A percentile compares a stretch with the other conserved stretches of the same genome.
Conservation (phyloP, 2,329 filamentous ascomycete genomes). For the Aureobasidium sp. region DNA sequence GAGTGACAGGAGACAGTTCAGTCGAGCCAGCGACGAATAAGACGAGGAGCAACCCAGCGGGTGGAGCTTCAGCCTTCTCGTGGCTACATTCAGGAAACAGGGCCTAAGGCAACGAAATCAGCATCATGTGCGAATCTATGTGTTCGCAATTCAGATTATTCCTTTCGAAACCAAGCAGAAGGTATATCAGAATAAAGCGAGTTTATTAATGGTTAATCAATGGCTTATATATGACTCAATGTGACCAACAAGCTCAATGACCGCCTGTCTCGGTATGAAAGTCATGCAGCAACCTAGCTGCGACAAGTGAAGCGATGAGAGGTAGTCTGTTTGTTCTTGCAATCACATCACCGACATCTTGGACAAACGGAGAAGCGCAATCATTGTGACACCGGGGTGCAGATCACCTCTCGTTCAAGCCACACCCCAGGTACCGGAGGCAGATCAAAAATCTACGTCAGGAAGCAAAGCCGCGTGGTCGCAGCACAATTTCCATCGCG, state of each 20-base stretch:
- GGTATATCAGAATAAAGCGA: background rate
- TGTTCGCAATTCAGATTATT: background rate
- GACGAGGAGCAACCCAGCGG: slow-evolving; percentile 66
- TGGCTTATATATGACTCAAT: background rate
- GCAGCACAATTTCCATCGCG: background rate
- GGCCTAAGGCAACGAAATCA: background rate
- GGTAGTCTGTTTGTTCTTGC: background rate
- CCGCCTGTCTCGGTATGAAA: background rate
- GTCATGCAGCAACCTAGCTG: background rate
- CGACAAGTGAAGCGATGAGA: background rate
- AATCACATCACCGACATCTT: background rate
- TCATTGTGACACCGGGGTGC: background rate
- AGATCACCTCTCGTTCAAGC: slow-evolving; percentile 6
- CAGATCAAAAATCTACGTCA: slow-evolving; percentile 6
- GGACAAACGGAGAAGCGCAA: background rate
- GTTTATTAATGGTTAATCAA: background rate
- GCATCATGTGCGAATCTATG: background rate
- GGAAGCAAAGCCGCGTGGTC: background rate
- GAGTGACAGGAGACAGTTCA: background rate
- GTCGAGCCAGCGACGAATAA: slow-evolving; percentile 21
- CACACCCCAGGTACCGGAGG: slow-evolving; percentile 7
- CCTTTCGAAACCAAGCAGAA: background rate
- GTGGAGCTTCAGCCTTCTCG: slow-evolving; percentile 86
- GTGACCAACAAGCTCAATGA: background rate
- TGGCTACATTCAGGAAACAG: slow-evolving; percentile 61